Evolutionary conservation across 805 yeast species (phyloP), one percentile per base, ranked within the genome.

Genomic region (Limtongozyma cylindracea): DNA sequence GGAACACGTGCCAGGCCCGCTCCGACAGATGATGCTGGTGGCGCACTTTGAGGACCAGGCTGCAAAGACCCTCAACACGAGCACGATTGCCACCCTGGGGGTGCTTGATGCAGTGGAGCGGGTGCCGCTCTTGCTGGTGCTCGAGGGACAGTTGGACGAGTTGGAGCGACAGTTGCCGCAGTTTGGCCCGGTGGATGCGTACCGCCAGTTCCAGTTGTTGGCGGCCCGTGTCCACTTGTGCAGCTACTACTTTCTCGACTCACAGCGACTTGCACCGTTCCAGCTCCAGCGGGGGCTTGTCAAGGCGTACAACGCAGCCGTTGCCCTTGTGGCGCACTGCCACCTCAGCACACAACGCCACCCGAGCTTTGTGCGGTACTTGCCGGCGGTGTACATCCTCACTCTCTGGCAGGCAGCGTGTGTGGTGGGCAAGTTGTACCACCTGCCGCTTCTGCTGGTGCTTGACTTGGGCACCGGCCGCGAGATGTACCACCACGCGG

Each of bases 361-460:
- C 34, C 56, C 59, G 20, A 52, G 50, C 16, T 71, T 77, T 34
- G 61, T 82, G 36, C 62, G 57, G 32, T 77, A 72, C 35, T 53
- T 84, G 20, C 96, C 98, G 0, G 73, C 73, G 22, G 78, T 76
- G 2, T 70, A 74, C 37, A 62, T 80, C 2, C 51, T 78, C 28
- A 66, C 71, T 21, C 61, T 82, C 14, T 80, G 96, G 93, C 96
- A 88, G 43, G 73, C 93, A 1, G 66, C 92, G 2, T 72, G 80
- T 33, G 65, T 84, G 18, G 64, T 88, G 16, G 74, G 73, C 23
- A 68, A 76, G 34, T 49, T 84, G 21, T 58, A 64, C 6, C 82
- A 80, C 37, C 77, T 94, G 1, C 60, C 77, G 2, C 48, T 77
- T 34, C 56, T 67, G 13, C 49, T 58, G 13, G 57, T 66, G 10